These are phyloP conservation scores for Nadsonia commutata DNA, from an alignment of 1,139 yeast genomes.

Conservation along the genomic window DNA sequence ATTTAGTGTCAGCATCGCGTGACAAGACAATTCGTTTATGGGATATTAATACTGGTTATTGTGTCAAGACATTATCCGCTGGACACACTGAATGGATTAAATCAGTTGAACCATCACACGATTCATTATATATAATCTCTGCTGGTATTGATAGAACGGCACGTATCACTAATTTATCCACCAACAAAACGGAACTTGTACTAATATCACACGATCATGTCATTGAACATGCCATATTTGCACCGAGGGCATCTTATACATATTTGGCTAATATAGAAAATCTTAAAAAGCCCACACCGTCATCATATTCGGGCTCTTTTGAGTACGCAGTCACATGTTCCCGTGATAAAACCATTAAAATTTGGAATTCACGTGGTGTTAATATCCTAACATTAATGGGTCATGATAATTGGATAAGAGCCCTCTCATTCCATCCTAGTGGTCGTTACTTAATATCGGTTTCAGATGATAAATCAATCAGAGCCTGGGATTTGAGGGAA, in stretches of 20 bases:
- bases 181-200: constrained; percentile 56
- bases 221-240: constrained; percentile 55
- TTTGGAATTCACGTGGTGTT: constrained; percentile 69
- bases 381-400: constrained; percentile 44
- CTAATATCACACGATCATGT: constrained; percentile 76
- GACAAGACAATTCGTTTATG: constrained; percentile 63
- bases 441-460: constrained; percentile 60
- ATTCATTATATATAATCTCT: constrained; percentile 49
- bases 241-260: constrained; percentile 39
- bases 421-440: constrained; percentile 56
- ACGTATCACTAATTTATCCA: constrained; percentile 43
- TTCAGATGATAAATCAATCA: constrained; percentile 65
- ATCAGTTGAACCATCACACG: constrained; percentile 35
- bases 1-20: constrained; percentile 59
- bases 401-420: constrained; percentile 81
- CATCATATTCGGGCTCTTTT: constrained; percentile 14
- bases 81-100: constrained; percentile 92
- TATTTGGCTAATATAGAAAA: constrained; percentile 37
- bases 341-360: constrained; percentile 58
- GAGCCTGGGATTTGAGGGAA: constrained; percentile 64
- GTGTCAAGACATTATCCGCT: constrained; percentile 40
- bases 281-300: constrained; percentile 14
- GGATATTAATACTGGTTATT: constrained; percentile 62
- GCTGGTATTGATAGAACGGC: constrained; percentile 76
- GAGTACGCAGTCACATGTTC: constrained; percentile 55